These are phyloP conservation scores for Hibiscus tridactylites DNA, from an alignment of 345 rosid species.

Conservation along the genomic window DNA sequence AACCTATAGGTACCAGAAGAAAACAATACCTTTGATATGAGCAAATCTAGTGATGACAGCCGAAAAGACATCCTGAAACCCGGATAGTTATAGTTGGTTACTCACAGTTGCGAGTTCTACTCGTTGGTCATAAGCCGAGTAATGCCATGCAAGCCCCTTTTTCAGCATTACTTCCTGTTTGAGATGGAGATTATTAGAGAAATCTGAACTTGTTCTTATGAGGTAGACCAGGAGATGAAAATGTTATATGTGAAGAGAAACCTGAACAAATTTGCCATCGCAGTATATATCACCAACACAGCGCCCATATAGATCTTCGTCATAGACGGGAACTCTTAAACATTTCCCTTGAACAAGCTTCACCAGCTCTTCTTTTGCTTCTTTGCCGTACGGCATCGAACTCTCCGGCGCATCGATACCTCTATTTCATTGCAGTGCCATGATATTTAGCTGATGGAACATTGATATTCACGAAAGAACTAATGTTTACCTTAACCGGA, in stretches of 20 bases:
- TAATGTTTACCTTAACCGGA: conserved; percentile 43
- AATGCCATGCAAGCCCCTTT: conserved; percentile 89
- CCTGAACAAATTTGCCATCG: conserved; percentile 52
- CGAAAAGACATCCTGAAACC: not conserved
- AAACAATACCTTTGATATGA: not conserved
- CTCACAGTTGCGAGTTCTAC: conserved; percentile 48
- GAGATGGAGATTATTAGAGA: not conserved
- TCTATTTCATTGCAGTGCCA: conserved; percentile 17
- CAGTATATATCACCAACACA: conserved; percentile 70
- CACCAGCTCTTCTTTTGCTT: conserved; percentile 34
- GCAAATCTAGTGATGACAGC: not conserved
- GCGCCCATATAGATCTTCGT: conserved; percentile 46
- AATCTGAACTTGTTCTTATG: not conserved
- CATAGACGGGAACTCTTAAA: conserved; percentile 24
- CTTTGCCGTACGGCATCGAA: conserved; percentile 42
- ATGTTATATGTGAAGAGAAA: not conserved
- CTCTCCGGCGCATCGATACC: conserved; percentile 59
- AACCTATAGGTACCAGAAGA: not conserved
- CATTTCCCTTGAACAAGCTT: conserved; percentile 24
- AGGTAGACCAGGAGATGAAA: not conserved
- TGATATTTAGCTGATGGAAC: not conserved
- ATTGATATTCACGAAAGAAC: not conserved
- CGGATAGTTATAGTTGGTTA: not conserved
- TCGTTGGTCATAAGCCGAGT: conserved; percentile 57
- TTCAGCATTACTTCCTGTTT: conserved; percentile 68